A percentile compares a stretch with the other conserved stretches of the same genome.
These are phyloP conservation scores for Acanthamoeba quina DNA, from an alignment of 208 protist genomes.

Conservation along the genomic window DNA sequence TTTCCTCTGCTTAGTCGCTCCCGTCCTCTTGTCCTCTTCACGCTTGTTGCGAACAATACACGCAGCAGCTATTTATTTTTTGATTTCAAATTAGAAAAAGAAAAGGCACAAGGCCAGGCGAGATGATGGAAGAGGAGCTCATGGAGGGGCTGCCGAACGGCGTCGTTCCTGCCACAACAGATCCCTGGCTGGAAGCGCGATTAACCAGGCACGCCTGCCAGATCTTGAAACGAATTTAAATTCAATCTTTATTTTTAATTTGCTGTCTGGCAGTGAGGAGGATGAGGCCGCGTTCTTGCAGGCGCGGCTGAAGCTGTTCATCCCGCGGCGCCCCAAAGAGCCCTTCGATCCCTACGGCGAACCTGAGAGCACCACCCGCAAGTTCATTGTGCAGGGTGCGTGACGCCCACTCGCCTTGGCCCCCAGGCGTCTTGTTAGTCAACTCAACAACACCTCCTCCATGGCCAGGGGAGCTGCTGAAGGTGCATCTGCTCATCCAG, in stretches of 20 bases:
- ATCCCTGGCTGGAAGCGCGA: slow-evolving; percentile 47
- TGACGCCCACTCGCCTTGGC: background rate
- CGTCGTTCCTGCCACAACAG: background rate
- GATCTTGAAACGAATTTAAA: too few species aligned
- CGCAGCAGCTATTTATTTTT: background rate
- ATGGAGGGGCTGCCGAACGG: background rate
- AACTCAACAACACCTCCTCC: background rate
- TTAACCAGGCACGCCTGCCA: background rate
- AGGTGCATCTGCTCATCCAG: slow-evolving; percentile 56
- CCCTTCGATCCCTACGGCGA: slow-evolving; percentile 41
- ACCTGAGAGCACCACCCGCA: background rate
- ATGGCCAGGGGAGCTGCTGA: slow-evolving; percentile 3
- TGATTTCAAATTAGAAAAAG: background rate
- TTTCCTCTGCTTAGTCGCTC: background rate
- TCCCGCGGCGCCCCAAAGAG: slow-evolving; percentile 35
- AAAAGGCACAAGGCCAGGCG: background rate
- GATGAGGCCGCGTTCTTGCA: slow-evolving; percentile 55
- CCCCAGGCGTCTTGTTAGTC: background rate
- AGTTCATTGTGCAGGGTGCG: slow-evolving; percentile 41
- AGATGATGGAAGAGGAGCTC: slow-evolving; percentile 17
- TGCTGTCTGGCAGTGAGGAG: background rate
- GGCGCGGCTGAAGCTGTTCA: slow-evolving; percentile 39
- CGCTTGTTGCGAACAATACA: background rate
- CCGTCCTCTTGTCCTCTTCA: background rate
- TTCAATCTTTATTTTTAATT: background rate